Conservation (phyloP, 2,329 filamentous ascomycete genomes). For the Aureobasidium sp. region DNA sequence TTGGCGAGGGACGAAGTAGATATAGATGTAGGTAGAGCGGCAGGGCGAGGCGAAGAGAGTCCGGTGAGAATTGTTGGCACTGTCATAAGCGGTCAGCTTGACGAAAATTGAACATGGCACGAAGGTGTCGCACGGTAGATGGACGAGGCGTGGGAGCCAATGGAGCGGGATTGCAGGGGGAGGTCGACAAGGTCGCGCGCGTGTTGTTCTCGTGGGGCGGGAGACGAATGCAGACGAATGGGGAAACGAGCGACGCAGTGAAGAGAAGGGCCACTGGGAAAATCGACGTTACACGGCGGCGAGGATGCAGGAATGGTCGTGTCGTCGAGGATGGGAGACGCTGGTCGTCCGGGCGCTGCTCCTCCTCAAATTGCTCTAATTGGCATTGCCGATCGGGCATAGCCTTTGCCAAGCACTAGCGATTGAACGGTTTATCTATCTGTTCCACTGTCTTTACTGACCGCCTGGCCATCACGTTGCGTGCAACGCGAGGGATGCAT, state of each 20-base stretch:
- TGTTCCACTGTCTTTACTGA: not conserved
- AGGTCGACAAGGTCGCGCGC: conserved; percentile 2
- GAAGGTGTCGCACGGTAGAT: not conserved
- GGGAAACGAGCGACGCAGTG: conserved; percentile 11
- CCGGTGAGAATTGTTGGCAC: not conserved
- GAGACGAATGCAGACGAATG: conserved; percentile 5
- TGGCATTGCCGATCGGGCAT: not conserved
- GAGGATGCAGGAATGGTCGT: conserved; percentile 8
- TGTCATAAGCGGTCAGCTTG: conserved; percentile 12
- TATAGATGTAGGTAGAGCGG: not conserved
- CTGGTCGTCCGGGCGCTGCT: not conserved
- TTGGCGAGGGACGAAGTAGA: not conserved
- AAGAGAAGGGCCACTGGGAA: conserved; percentile 7
- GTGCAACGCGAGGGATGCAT: not conserved
- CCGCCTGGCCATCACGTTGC: not conserved
- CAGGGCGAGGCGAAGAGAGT: not conserved
- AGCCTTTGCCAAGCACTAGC: not conserved
- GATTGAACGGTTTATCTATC: not conserved
- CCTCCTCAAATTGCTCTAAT: conserved; percentile 1
- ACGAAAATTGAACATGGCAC: conserved; percentile 4
- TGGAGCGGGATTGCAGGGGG: conserved; percentile 10
- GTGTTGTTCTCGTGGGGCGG: conserved; percentile 8
- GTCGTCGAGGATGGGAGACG: not conserved
- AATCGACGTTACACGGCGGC: conserved; percentile 10
- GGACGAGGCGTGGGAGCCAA: conserved; percentile 8